Conservation (phyloP, 768 basidiomycete genomes). For the Postia placenta region DNA sequence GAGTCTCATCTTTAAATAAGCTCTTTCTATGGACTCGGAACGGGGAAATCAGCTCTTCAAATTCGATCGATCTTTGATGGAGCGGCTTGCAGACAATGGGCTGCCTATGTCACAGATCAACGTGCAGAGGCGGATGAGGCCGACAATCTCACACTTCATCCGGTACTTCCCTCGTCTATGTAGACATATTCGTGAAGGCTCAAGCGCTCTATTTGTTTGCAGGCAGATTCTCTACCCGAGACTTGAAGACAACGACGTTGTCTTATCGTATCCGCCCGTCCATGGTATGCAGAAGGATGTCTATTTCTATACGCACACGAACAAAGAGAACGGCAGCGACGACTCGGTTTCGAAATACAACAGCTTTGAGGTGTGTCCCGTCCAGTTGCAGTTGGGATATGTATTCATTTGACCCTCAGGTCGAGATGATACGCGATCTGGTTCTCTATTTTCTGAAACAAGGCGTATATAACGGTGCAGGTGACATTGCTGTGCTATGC, state of each 20-base stretch:
- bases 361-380: constrained; percentile 48
- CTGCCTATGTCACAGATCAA: constrained; percentile 65
- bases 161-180: constrained; percentile 33
- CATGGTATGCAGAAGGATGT: constrained; percentile 59
- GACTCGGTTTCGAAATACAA: constrained; percentile 68
- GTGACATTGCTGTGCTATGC: constrained; percentile 50
- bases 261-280: constrained; percentile 46
- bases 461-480: constrained; percentile 38
- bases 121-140: constrained; percentile 73
- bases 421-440: constrained; percentile 44
- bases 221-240: constrained; percentile 58
- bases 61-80: constrained; percentile 67
- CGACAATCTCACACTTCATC: constrained; percentile 56
- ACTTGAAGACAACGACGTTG: constrained; percentile 51
- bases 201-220: not conserved
- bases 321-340: constrained; percentile 57
- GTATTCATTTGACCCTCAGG: constrained; percentile 13
- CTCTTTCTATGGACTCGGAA: constrained; percentile 62
- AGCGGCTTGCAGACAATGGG: constrained; percentile 52
- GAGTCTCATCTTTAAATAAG: constrained; percentile 27
- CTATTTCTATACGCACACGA: constrained; percentile 59
- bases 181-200: not conserved
- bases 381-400: not conserved
- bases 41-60: constrained; percentile 49
- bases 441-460: constrained; percentile 48